Percentiles rank a stretch among this genome's conserved stretches.
Evolutionary conservation across 2,329 filamentous ascomycete genomes (phyloP).

Genomic region (Nemania sp.): DNA sequence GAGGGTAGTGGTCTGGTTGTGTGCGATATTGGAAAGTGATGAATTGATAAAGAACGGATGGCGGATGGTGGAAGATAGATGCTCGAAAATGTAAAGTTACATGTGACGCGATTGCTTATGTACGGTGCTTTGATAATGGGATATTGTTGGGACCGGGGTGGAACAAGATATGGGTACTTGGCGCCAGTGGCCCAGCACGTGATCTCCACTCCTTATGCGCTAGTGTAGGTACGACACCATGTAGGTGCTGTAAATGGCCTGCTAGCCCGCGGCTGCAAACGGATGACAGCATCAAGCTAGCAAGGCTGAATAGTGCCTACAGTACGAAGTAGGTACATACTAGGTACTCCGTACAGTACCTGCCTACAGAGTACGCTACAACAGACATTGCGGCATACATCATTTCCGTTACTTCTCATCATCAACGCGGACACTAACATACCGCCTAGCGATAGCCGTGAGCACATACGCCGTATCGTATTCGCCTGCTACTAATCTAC

Average conservation of each 20-base stretch:
- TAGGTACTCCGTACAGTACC: no score
- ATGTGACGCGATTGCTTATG: background rate
- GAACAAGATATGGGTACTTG: background rate
- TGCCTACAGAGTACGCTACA: background rate
- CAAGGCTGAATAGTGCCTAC: slow-evolving; percentile 16
- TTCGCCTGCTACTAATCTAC: background rate
- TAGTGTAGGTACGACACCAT: no score
- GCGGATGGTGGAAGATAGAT: no score
- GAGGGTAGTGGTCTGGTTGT: background rate
- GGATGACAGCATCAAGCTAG: slow-evolving; percentile 9
- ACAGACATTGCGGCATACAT: no score
- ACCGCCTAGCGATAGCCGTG: background rate
- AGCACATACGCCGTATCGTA: background rate
- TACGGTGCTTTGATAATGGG: background rate
- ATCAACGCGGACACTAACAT: background rate
- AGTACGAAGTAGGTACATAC: slow-evolving; percentile 3
- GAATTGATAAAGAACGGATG: no score
- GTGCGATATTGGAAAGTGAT: no score
- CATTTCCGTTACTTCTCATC: background rate
- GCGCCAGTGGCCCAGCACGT: slow-evolving; percentile 5
- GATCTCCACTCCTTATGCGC: background rate
- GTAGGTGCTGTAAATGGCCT: no score
- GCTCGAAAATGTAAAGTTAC: background rate
- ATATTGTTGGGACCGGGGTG: no score
- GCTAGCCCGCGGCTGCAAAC: slow-evolving; percentile 16